Evolutionary conservation across 805 yeast genomes (phyloP), one percentile per base, ranked within the genome.

Genomic region (Candida ficus): DNA sequence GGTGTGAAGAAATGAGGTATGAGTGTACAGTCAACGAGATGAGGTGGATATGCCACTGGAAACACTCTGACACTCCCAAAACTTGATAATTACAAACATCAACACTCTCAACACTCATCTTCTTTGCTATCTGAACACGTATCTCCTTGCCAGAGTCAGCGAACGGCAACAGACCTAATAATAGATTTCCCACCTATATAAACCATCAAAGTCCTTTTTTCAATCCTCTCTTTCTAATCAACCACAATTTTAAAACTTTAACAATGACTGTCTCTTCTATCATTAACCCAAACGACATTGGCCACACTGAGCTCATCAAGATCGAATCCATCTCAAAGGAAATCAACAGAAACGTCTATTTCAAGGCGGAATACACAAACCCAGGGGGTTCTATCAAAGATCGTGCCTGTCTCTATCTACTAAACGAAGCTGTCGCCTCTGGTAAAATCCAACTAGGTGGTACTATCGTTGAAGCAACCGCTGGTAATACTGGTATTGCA

Each of bases 381-480:
- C 93, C 95, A 0, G 95, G 86, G 0, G 91, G 90, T 0, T 80
- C 88, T 27, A 89, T 95, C 32, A 86, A 86, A 51, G 95, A 86
- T 53, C 63, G 95, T 28, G 88, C 87, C 19, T 93, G 91, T 0
- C 59, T 78, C 13, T 80, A 87, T 2, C 75, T 85, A 26, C 75
- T 85, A 11, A 63, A 76, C 38, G 73, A 72, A 19, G 82, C 80
- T 38, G 83, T 84, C 49, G 38, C 46, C 6, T 45, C 55, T 28
- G 85, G 85, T 1, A 53, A 61, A 7, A 56, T 85, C 17, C 58
- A 61, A 4, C 84, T 86, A 0, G 83, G 80, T 2, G 90, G 85
- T 46, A 65, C 77, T 11, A 74, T 86, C 0, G 82, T 73, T 51
- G 95, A 86, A 61, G 95, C 95, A 9, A 86, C 95, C 2, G 79